A percentile compares a stretch with the other conserved stretches of the same genome.
phyloP scores from a whole-genome alignment of 2,329 filamentous ascomycete genomes.

The Hypoxylon sp. region DNA sequence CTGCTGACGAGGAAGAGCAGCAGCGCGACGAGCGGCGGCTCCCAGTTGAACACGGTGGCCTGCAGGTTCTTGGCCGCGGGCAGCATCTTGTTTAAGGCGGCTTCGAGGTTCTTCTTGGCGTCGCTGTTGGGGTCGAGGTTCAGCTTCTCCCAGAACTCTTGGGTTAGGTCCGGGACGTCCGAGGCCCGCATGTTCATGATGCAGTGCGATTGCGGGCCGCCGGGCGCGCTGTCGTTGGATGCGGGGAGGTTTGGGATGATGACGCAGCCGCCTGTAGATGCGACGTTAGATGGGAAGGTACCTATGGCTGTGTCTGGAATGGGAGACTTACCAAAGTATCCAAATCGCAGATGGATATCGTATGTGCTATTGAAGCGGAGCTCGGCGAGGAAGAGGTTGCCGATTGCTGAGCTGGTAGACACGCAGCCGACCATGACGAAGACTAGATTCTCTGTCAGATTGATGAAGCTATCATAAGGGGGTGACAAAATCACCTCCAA shows the following conservation, averaged over 20 bases:
- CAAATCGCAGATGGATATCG: background rate
- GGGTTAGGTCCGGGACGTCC: background rate
- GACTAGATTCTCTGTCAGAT: background rate
- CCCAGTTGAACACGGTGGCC: background rate
- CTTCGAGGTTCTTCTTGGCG: background rate
- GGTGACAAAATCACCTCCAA: background rate
- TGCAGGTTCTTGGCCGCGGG: background rate
- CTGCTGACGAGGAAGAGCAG: background rate
- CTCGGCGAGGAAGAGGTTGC: constrained; percentile 2
- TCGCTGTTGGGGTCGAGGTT: background rate
- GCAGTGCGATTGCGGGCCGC: background rate
- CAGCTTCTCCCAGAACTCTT: background rate
- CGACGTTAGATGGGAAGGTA: background rate
- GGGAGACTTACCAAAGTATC: background rate
- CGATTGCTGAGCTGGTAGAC: background rate
- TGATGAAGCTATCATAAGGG: background rate
- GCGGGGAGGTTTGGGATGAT: background rate
- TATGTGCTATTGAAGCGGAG: background rate
- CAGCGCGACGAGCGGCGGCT: background rate
- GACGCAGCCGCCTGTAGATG: background rate
- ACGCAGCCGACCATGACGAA: constrained; percentile 1
- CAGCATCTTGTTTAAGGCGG: background rate
- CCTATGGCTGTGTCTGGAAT: background rate
- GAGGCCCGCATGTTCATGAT: background rate
- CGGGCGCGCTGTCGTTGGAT: background rate